phyloP scores from a whole-genome alignment of 768 basidiomycete species.

The Leccinum barrowsii region DNA sequence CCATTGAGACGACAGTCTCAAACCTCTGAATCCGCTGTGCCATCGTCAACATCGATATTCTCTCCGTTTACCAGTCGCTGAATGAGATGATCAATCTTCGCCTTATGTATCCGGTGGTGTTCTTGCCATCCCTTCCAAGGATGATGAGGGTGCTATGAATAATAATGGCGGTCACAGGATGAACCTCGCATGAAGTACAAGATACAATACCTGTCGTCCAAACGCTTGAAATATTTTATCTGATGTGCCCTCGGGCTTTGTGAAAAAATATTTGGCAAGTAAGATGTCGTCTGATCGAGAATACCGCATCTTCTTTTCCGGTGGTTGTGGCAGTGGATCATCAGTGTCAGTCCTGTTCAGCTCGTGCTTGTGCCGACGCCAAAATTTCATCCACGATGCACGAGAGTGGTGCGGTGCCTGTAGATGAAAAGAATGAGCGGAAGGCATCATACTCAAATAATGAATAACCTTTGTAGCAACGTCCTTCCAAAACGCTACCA shows the following conservation, averaged over 20 bases:
- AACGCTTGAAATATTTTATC: constrained; percentile 85
- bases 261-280: constrained; percentile 70
- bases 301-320: constrained; percentile 88
- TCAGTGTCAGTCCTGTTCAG: constrained; percentile 62
- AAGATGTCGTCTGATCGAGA: constrained; percentile 75
- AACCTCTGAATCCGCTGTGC: constrained; percentile 24
- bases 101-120: constrained; percentile 84
- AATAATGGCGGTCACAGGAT: not conserved
- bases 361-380: constrained; percentile 85
- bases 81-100: constrained; percentile 80
- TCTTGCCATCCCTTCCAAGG: constrained; percentile 97
- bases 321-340: constrained; percentile 68
- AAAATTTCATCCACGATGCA: constrained; percentile 94
- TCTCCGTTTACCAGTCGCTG: constrained; percentile 58
- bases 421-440: not conserved
- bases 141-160: constrained; percentile 72
- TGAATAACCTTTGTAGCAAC: constrained; percentile 58
- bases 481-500: constrained; percentile 80
- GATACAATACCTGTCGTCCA: constrained; percentile 54
- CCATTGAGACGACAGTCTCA: constrained; percentile 8
- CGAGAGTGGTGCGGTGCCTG: constrained; percentile 88
- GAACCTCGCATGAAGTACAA: not conserved
- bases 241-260: constrained; percentile 74
- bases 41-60: constrained; percentile 38
- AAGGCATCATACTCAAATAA: not conserved